Evolutionary conservation across 805 yeast species (phyloP).

Genomic region (Yamadazyma tumulicola): DNA sequence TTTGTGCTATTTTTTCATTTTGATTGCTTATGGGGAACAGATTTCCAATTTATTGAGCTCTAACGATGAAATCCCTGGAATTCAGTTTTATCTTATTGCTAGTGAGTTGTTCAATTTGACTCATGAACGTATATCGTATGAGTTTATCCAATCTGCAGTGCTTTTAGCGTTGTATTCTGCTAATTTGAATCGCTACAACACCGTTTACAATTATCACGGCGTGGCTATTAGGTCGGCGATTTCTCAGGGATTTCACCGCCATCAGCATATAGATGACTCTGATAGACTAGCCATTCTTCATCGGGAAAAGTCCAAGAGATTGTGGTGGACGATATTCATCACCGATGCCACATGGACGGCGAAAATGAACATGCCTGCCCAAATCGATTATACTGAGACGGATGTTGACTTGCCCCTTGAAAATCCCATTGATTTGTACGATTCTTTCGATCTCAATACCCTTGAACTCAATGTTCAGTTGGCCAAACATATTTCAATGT

Average conservation of each 20-base stretch:
- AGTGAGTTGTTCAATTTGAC: conserved; percentile 29
- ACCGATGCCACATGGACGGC: conserved; percentile 40
- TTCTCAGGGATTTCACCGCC: conserved; percentile 36
- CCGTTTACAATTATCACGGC: conserved; percentile 38
- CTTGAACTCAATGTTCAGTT: conserved; percentile 38
- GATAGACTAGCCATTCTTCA: conserved; percentile 5
- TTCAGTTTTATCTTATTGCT: conserved; percentile 30
- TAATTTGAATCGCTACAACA: conserved; percentile 33
- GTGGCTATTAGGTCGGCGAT: conserved; percentile 38
- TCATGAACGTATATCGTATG: conserved; percentile 25
- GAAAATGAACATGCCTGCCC: conserved; percentile 36
- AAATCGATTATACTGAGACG: conserved; percentile 40
- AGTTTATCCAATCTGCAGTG: conserved; percentile 34
- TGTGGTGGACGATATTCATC: conserved; percentile 43
- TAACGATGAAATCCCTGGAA: conserved; percentile 27
- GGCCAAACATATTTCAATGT: conserved; percentile 35
- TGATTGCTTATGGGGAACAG: conserved; percentile 40
- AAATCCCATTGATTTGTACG: conserved; percentile 24
- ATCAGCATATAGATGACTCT: conserved; percentile 11
- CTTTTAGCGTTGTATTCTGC: conserved; percentile 35
- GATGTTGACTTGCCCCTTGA: conserved; percentile 41
- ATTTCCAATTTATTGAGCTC: conserved; percentile 11
- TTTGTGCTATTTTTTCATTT: conserved; percentile 29
- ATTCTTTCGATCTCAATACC: conserved; percentile 25
- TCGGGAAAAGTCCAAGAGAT: conserved; percentile 30